Evolutionary conservation across 2,329 filamentous ascomycete species (phyloP).

Genomic region (Lasiodiplodia gonubiensis): DNA sequence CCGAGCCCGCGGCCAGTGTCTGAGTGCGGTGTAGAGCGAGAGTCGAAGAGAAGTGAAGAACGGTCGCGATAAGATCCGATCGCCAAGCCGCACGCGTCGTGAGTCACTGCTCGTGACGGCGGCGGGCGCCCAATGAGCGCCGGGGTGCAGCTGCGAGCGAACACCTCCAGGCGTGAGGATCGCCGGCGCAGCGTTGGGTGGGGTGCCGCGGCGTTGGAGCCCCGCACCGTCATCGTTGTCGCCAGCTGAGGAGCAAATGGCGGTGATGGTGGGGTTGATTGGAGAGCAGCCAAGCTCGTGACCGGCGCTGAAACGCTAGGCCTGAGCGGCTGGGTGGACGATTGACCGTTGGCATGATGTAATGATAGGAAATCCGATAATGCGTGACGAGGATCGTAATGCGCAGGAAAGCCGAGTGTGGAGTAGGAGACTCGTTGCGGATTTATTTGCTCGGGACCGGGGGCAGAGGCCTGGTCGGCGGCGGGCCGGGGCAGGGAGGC

Average conservation of each 20-base stretch:
- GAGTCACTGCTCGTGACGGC: conserved; percentile 23
- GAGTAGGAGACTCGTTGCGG: conserved; percentile 13
- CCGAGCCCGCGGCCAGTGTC: conserved; percentile 26
- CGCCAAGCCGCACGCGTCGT: conserved; percentile 16
- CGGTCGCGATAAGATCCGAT: conserved; percentile 24
- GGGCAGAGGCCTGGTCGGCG: conserved; percentile 55
- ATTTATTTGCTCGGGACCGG: conserved; percentile 52
- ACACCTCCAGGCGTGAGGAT: conserved; percentile 21
- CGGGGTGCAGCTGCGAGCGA: conserved; percentile 1
- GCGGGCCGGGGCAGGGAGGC: conserved; percentile 55
- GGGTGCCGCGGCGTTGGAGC: conserved; percentile 12
- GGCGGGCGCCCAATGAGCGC: conserved; percentile 18
- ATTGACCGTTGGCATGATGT: conserved; percentile 25
- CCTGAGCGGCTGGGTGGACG: conserved; percentile 18
- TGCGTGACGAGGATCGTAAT: conserved; percentile 28
- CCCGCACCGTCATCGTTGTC: conserved; percentile 11
- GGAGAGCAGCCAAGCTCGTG: conserved; percentile 21
- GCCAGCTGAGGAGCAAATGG: conserved; percentile 8
- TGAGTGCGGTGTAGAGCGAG: conserved; percentile 23
- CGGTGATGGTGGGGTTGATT: conserved; percentile 28
- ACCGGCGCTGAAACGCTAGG: conserved; percentile 26
- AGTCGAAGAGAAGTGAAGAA: conserved; percentile 22
- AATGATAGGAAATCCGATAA: conserved; percentile 25
- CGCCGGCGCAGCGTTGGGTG: conserved; percentile 5
- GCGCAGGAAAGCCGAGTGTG: conserved; percentile 9